Percentiles rank a stretch among this genome's conserved stretches.
Evolutionary conservation across 1,284 basidiomycete genomes (phyloP).

Genomic region (Pseudozyma sp.): DNA sequence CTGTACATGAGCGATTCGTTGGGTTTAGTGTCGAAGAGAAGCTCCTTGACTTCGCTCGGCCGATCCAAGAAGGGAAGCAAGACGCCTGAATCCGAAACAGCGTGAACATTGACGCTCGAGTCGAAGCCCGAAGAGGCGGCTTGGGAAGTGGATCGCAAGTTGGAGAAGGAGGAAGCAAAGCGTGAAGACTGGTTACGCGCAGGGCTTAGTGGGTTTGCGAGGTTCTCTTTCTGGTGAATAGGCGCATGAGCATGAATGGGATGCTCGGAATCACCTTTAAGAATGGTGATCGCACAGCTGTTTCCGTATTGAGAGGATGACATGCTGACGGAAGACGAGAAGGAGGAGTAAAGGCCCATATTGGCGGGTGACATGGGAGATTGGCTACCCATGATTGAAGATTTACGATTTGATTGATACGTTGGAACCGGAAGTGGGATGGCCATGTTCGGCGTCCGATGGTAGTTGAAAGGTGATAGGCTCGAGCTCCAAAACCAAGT

Average conservation of each 20-base stretch:
- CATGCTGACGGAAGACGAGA: constrained; percentile 20
- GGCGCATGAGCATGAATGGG: constrained; percentile 36
- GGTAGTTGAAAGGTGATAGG: not conserved
- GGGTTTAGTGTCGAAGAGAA: constrained; percentile 43
- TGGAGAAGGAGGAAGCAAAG: constrained; percentile 42
- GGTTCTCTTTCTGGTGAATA: constrained; percentile 24
- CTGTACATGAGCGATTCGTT: constrained; percentile 36
- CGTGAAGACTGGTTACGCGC: constrained; percentile 16
- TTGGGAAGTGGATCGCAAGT: constrained; percentile 17
- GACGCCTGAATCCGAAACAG: constrained; percentile 39
- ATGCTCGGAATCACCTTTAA: constrained; percentile 36
- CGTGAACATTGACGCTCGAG: constrained; percentile 43
- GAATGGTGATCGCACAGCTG: constrained; percentile 48
- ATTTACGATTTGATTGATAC: constrained; percentile 1
- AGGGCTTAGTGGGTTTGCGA: not conserved
- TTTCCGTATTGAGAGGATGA: constrained; percentile 14
- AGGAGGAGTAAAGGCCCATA: constrained; percentile 17
- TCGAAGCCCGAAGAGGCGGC: constrained; percentile 19
- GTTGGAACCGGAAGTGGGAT: constrained; percentile 32
- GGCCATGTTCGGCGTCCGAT: constrained; percentile 29
- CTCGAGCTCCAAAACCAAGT: not conserved
- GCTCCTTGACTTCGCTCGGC: constrained; percentile 41
- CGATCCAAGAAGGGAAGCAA: constrained; percentile 53
- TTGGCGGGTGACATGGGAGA: constrained; percentile 13
- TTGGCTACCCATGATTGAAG: constrained; percentile 11